phyloP scores from a whole-genome alignment of 768 basidiomycete species.

The Boletus rubescentipes region DNA sequence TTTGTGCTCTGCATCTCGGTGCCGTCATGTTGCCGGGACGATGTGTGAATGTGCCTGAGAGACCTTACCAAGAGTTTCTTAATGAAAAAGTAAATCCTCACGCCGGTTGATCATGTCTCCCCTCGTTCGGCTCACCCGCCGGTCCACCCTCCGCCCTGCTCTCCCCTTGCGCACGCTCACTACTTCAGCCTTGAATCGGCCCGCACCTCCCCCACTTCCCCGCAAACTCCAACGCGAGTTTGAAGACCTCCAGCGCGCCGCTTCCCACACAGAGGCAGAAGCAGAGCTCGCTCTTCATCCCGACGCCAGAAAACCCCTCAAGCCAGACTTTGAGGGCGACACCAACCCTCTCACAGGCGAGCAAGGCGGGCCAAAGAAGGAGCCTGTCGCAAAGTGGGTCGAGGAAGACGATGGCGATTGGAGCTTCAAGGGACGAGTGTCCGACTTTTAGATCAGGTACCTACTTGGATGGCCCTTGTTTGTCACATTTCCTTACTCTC shows the following conservation, averaged over 20 bases:
- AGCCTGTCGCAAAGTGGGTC: constrained; percentile 68
- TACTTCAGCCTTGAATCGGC: constrained; percentile 48
- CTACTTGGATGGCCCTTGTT: neutral
- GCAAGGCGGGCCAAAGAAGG: constrained; percentile 81
- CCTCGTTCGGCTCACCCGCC: neutral
- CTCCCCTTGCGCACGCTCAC: constrained; percentile 12
- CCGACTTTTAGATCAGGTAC: constrained; percentile 62
- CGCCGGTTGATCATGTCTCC: no score
- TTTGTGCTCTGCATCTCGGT: no score
- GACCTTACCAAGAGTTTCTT: constrained; percentile 1
- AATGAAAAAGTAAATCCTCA: no score
- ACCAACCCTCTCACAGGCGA: constrained; percentile 83
- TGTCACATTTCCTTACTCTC: neutral
- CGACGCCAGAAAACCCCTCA: constrained; percentile 58
- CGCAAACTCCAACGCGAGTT: constrained; percentile 79
- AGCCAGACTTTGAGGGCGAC: constrained; percentile 77
- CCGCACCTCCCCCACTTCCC: constrained; percentile 75
- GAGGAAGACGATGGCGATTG: constrained; percentile 66
- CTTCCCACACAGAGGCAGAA: constrained; percentile 37
- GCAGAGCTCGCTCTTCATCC: constrained; percentile 58
- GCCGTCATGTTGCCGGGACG: no score
- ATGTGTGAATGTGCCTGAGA: neutral
- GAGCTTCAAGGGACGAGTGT: constrained; percentile 88
- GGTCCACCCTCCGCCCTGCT: neutral
- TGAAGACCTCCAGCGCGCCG: constrained; percentile 73